Conservation (phyloP, 495 filamentous ascomycete genomes). For the Aspergillus ellipticus region DNA sequence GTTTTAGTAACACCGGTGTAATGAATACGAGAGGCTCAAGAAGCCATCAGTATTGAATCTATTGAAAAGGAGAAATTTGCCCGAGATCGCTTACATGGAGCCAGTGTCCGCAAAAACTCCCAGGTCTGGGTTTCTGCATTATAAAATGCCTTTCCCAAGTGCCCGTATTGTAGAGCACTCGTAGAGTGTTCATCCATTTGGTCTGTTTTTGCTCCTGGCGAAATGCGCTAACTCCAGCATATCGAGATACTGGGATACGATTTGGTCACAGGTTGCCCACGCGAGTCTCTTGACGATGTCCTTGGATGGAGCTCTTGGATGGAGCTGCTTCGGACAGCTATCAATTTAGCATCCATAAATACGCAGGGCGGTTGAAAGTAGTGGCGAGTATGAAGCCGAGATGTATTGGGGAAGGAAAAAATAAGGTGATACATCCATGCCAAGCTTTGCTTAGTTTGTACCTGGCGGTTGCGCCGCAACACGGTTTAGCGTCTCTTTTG, state of each 20-base stretch:
- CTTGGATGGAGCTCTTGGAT: constrained; percentile 6
- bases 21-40: constrained; percentile 23
- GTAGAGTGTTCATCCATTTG: constrained; percentile 58
- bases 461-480: constrained; percentile 32
- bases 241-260: constrained; percentile 24
- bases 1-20: constrained; percentile 35
- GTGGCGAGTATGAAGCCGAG: neutral
- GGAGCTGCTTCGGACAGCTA: constrained; percentile 12
- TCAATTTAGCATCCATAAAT: constrained; percentile 23
- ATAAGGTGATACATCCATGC: neutral
- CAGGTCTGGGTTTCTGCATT: constrained; percentile 50
- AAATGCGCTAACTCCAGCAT: constrained; percentile 30
- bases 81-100: constrained; percentile 19
- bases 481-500: constrained; percentile 7
- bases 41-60: constrained; percentile 13
- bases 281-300: neutral
- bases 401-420: neutral
- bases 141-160: constrained; percentile 57
- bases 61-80: neutral
- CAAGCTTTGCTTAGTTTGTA: constrained; percentile 13
- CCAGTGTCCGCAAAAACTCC: constrained; percentile 49
- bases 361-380: neutral
- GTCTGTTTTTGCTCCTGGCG: constrained; percentile 38
- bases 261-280: no score
- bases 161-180: constrained; percentile 62